phyloP scores from a whole-genome alignment of 208 protist genomes.

The Novymonas esmeraldas region DNA sequence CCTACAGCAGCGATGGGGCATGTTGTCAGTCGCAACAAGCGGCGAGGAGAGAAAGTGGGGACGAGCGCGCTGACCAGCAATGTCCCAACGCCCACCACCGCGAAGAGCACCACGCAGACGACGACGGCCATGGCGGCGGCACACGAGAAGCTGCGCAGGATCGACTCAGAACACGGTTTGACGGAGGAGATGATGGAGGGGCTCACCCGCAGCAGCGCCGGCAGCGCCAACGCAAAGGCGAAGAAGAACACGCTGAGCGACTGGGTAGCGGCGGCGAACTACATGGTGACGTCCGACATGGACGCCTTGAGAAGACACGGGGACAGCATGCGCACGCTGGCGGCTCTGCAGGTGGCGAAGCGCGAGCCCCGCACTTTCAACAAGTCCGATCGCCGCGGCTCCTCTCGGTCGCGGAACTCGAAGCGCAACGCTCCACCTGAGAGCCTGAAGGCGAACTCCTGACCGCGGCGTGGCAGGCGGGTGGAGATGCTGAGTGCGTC shows the following conservation, averaged over 20 bases:
- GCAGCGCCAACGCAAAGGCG: neutral
- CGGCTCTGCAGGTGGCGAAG: slow-evolving; percentile 1
- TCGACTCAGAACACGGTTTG: slow-evolving; percentile 10
- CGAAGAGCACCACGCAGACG: neutral
- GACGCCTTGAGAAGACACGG: slow-evolving; percentile 31
- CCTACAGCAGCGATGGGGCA: slow-evolving; percentile 3
- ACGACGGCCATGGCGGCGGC: too few species aligned
- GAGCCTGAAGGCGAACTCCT: neutral
- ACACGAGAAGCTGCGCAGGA: neutral
- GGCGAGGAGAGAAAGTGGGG: neutral
- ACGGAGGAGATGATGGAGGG: slow-evolving; percentile 36
- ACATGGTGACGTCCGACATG: slow-evolving; percentile 2
- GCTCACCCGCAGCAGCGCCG: slow-evolving; percentile 10
- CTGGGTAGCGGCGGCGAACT: slow-evolving; percentile 23
- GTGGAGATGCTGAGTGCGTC: too few species aligned
- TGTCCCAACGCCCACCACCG: neutral
- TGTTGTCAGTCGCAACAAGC: neutral
- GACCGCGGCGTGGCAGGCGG: too few species aligned
- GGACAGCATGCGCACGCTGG: slow-evolving; percentile 31
- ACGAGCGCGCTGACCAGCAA: neutral
- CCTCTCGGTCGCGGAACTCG: neutral
- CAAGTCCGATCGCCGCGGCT: neutral
- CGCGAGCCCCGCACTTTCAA: neutral
- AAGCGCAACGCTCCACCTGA: neutral
- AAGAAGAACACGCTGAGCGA: slow-evolving; percentile 18